Evolutionary conservation across 768 basidiomycete genomes (phyloP).

Genomic region (Hirschioporus abietinus): DNA sequence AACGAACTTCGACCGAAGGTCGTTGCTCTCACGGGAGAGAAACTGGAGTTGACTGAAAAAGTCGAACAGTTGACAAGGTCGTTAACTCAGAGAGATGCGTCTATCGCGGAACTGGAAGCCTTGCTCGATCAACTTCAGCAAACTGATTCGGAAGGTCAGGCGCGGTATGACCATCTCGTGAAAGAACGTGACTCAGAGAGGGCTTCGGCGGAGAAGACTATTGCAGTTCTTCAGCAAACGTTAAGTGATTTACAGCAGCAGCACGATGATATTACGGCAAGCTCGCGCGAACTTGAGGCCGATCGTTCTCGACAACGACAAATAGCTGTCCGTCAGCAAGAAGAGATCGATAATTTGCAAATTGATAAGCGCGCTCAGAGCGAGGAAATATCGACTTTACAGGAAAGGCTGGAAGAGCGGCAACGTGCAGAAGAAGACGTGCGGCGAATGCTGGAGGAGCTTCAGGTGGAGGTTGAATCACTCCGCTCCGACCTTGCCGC

Average conservation of each 20-base stretch:
- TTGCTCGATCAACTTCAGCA: constrained; percentile 50
- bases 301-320: constrained; percentile 60
- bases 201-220: constrained; percentile 39
- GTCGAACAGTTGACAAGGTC: constrained; percentile 50
- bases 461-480: constrained; percentile 66
- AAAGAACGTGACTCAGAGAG: constrained; percentile 49
- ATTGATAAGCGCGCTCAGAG: constrained; percentile 36
- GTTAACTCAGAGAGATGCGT: constrained; percentile 48
- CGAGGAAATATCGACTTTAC: constrained; percentile 47
- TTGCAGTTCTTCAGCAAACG: constrained; percentile 56
- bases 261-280: constrained; percentile 47
- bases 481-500: constrained; percentile 54
- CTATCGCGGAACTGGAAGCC: constrained; percentile 58
- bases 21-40: constrained; percentile 70
- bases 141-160: constrained; percentile 41
- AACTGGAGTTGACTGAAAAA: constrained; percentile 63
- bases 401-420: constrained; percentile 46
- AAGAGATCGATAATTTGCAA: constrained; percentile 53
- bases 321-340: constrained; percentile 45
- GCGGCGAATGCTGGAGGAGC: constrained; percentile 53
- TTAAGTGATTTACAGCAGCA: constrained; percentile 59
- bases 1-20: constrained; percentile 86
- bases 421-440: constrained; percentile 52
- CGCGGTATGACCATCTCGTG: constrained; percentile 40
- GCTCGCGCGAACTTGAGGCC: constrained; percentile 53